These are phyloP conservation scores for Astrothelium macrocarpum DNA, from an alignment of 495 filamentous ascomycete species.

Conservation along the genomic window DNA sequence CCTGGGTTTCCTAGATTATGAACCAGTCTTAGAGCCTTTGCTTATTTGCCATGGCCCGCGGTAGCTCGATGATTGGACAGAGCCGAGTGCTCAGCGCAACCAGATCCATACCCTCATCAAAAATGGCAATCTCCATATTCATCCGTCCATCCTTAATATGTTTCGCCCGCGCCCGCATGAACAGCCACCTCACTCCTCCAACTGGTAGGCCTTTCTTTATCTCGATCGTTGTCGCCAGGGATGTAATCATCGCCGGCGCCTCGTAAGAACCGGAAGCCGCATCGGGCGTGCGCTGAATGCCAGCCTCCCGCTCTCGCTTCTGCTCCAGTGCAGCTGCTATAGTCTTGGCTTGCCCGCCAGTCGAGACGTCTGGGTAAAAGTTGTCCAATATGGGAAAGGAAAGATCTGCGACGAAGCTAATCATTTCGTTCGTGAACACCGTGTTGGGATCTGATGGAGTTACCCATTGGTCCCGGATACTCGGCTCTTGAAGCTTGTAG, in stretches of 20 bases:
- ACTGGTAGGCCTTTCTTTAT: conserved; percentile 14
- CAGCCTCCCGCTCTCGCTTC: not conserved
- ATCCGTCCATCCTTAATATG: conserved; percentile 9
- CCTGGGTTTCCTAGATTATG: too few relatives aligned
- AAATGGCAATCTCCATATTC: conserved; percentile 9
- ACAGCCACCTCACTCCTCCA: conserved; percentile 12
- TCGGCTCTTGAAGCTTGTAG: not conserved
- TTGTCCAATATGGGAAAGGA: not conserved
- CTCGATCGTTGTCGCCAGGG: conserved; percentile 10
- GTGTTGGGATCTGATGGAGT: not conserved
- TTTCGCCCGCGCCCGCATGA: conserved; percentile 5
- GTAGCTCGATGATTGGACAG: too few relatives aligned
- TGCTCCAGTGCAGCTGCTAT: too few relatives aligned
- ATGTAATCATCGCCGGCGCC: not conserved
- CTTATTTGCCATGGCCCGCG: too few relatives aligned
- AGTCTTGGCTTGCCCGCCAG: too few relatives aligned
- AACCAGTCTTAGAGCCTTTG: too few relatives aligned
- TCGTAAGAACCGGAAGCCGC: not conserved
- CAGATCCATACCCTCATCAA: conserved; percentile 9
- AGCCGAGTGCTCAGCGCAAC: conserved; percentile 15
- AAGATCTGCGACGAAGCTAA: not conserved
- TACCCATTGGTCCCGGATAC: not conserved
- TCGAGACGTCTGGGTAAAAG: not conserved
- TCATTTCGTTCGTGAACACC: not conserved
- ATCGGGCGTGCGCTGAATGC: not conserved